These are phyloP conservation scores for Colletotrichum tabaci DNA, from an alignment of 2,329 filamentous ascomycete genomes.

Conservation along the genomic window DNA sequence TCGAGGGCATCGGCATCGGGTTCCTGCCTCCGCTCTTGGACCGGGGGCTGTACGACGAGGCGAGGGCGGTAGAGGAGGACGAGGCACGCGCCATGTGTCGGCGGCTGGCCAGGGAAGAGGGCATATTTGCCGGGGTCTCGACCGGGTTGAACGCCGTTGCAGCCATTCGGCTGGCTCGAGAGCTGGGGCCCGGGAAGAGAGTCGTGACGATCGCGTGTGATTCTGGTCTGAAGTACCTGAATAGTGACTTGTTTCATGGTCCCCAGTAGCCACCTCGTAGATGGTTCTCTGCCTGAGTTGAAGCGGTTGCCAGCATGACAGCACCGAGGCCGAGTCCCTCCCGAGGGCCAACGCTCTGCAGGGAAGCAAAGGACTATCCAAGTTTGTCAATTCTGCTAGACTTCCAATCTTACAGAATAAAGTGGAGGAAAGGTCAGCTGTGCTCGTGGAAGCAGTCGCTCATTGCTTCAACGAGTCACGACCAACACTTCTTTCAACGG, in stretches of 20 bases:
- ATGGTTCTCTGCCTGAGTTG: background rate
- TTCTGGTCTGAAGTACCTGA: constrained; percentile 30
- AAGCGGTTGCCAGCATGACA: background rate
- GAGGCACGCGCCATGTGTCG: constrained; percentile 31
- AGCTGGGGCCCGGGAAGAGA: constrained; percentile 22
- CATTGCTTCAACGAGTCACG: too few species aligned
- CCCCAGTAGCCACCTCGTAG: background rate
- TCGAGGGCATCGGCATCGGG: constrained; percentile 23
- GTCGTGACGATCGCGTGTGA: constrained; percentile 33
- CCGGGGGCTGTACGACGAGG: constrained; percentile 25
- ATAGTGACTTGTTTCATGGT: constrained; percentile 41
- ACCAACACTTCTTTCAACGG: too few species aligned
- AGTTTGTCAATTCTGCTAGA: too few species aligned
- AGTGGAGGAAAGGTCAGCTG: too few species aligned
- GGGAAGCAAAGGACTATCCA: too few species aligned
- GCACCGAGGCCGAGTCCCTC: background rate
- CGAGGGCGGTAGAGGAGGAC: constrained; percentile 14
- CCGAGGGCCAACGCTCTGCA: too few species aligned
- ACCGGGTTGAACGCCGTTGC: constrained; percentile 10
- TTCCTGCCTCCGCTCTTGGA: constrained; percentile 22
- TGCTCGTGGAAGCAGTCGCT: too few species aligned
- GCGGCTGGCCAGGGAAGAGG: constrained; percentile 23
- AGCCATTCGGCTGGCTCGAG: constrained; percentile 12
- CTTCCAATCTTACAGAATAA: too few species aligned
- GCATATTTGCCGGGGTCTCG: constrained; percentile 20